Evolutionary conservation across 2,329 filamentous ascomycete genomes (phyloP), one percentile per base, ranked within the genome.

Genomic region (Fusarium irregulare): DNA sequence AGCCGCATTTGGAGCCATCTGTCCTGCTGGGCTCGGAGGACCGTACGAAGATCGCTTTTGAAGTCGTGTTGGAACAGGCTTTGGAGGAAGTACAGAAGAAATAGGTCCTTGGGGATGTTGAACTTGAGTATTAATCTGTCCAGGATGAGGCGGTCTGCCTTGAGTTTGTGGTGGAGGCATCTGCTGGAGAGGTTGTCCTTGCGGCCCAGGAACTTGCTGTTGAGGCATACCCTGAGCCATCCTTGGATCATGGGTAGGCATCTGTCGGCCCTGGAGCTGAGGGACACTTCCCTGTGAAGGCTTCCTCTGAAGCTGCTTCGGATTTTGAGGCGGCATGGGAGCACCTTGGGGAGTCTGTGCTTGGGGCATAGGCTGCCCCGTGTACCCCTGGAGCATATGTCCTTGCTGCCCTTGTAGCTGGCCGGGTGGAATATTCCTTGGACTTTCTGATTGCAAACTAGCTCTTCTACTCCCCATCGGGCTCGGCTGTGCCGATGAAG

Each of bases 391-490:
- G 8, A 60, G 54, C 6, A 30, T 23, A 25, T 68, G 60, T 23
- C 16, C 37, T 8, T 66, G 60, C 11, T 60, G 68, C 18, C 54
- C 62, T 14, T 70, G 68, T 13, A 60, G 28, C 1, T 75, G 72
- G 9, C 45, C 44, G 16, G 71, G 64, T 13, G 68, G 51, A 16
- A 20, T 40, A 21, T 47, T 32, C 14, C 49, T 61, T 11, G 60
- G 69, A 25, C 61, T 67, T 13, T 68, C 67, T 14, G 41, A 56
- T 54, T 75, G 71, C n/a, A 68, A 64, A 14, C 74, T 76, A 14
- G 73, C 48, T 37, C 73, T 60, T 45, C 72, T 63, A 53, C 71
- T 73, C 13, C 63, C 60, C 28, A 60, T 63, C 1, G 72, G 71
- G 7, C 71, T 72, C n/a, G 58, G 64, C 45, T 71, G 72, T 4